Evolutionary conservation across 352 stramenopile species (phyloP), one percentile per base, ranked within the genome.

Genomic region (Phytophthora quininea): DNA sequence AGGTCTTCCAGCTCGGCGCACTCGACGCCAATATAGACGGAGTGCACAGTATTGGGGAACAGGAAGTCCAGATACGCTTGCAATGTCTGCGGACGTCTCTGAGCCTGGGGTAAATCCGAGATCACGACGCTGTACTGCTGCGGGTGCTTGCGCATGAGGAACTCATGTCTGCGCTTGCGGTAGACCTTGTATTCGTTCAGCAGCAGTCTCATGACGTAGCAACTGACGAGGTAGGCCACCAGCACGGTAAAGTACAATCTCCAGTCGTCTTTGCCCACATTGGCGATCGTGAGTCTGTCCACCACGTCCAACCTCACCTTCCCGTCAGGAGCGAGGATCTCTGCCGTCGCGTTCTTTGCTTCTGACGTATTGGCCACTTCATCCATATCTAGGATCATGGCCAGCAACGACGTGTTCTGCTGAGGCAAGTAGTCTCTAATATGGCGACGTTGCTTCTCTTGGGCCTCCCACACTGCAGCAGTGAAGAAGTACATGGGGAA

Each of bases 111-210:
- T 31, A 93, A 61, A 33, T 92, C 82, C 24, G 79, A 84, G 46
- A 93, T 79, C 37, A 93, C 78, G 45, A 95, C 70, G 42, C 76
- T 86, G 74, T 93, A 95, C 63, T 91, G 86, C 62, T 90, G 83
- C 10, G 84, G 77, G 24, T 76, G 69, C 40, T 77, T 82, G 47
- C 73, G 72, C 52, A 74, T 68, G 14, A 93, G 73, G 57, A 92
- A 87, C 48, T 90, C 82, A 57, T 90, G 79, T 11, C 84, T 79
- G 15, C 79, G 69, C 55, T 86, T 80, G 63, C 80, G 72, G 63
- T 92, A 92, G 27, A 81, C 49, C 12, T 70, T 70, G 67, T 89
- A 91, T 69, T 93, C 84, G 27, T 69, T 56, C 6, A 69, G 53
- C 19, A 95, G 72, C 32, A 89, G 61, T 32, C 69, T 69, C 82